Base-by-base conservation (phyloP, 2,329 filamentous ascomycete species). In the Botrytis squamosa region DNA sequence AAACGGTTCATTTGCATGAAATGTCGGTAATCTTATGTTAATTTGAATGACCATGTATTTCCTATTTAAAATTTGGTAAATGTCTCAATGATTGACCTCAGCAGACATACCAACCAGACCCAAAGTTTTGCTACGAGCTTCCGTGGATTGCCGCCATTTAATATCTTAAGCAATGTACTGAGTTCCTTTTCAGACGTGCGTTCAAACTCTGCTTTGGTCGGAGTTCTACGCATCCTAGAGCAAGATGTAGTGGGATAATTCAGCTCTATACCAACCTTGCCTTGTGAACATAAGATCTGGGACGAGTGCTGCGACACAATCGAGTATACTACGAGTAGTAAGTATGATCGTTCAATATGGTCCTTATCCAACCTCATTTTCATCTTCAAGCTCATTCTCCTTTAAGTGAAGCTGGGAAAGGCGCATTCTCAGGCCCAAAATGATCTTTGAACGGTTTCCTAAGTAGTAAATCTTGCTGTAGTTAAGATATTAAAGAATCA, bases 111-210 rank as follows among this genome's bases (percentile, higher is more conserved):
- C 22, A 49, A 49, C 9, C 1, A 49, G 22, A 4, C 22, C 46
- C 22, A 49, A 49, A 22, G 22, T 25, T 49, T 25, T 12, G 10
- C 46, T 49, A 4, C 22, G 22, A 49, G 46, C 22, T 49, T 4
- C 46, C 0, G 10, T 49, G 4, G 10, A 49, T 49, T 12, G 12
- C 4, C 22, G 3, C 22, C 10, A 49, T 49, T 14, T 55, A 4
- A 0, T 55, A 12, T 16, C 1, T 14, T n/a, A 4, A 12, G 4
- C 9, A n/a, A 1, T 10, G 12, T 7, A 16, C 22, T 22, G 25
- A 55, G 49, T 55, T n/a, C 10, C 49, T 55, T 16, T 55, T 55
- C 22, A 55, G 5, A 55, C 12, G 1, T 14, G 25, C 1, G 12
- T 14, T 7, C 5, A n/a, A 14, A 55, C 2, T 55, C 10, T 55